These are phyloP conservation scores for Metschnikowia aberdeeniae DNA, from an alignment of 805 yeast species.

Conservation along the genomic window DNA sequence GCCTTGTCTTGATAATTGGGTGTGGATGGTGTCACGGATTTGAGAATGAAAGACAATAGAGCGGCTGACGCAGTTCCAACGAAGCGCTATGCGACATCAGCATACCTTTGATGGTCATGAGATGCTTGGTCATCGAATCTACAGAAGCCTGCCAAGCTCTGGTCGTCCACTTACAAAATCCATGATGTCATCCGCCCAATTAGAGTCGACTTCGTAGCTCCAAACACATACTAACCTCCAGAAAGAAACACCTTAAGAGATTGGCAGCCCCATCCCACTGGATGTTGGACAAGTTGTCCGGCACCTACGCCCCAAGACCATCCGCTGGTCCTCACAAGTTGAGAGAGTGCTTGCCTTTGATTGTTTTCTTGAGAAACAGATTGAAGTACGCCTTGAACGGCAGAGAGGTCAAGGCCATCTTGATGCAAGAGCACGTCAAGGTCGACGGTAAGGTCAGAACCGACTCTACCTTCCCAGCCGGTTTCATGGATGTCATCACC, in stretches of 20 bases:
- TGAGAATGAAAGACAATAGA: background rate
- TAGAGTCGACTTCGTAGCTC: slow-evolving; percentile 4
- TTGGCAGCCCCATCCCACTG: slow-evolving; percentile 99
- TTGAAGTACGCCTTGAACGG: slow-evolving; percentile 98
- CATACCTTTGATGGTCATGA: no score
- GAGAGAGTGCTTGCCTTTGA: slow-evolving; percentile 96
- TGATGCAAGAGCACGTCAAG: slow-evolving; percentile 97
- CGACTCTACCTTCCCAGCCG: slow-evolving; percentile 98
- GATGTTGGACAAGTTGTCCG: slow-evolving; percentile 99
- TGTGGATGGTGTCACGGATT: slow-evolving; percentile 5
- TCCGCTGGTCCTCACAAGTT: slow-evolving; percentile 99
- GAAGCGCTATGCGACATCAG: no score
- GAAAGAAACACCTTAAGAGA: slow-evolving; percentile 99
- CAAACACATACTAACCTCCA: slow-evolving; percentile 33
- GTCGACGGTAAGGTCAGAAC: slow-evolving; percentile 99
- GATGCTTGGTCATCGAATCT: no score
- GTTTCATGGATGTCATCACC: slow-evolving; percentile 98
- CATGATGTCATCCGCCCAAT: slow-evolving; percentile 1
- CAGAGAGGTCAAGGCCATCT: slow-evolving; percentile 96
- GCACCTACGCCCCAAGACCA: slow-evolving; percentile 99
- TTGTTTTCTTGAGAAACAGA: slow-evolving; percentile 97
- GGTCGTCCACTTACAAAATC: background rate
- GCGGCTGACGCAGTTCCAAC: no score
- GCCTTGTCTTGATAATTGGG: slow-evolving; percentile 46
- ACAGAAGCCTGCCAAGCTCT: no score